Evolutionary conservation across 139 green algal genomes (phyloP), one percentile per base, ranked within the genome.

Genomic region (Coelastrella sp.): DNA sequence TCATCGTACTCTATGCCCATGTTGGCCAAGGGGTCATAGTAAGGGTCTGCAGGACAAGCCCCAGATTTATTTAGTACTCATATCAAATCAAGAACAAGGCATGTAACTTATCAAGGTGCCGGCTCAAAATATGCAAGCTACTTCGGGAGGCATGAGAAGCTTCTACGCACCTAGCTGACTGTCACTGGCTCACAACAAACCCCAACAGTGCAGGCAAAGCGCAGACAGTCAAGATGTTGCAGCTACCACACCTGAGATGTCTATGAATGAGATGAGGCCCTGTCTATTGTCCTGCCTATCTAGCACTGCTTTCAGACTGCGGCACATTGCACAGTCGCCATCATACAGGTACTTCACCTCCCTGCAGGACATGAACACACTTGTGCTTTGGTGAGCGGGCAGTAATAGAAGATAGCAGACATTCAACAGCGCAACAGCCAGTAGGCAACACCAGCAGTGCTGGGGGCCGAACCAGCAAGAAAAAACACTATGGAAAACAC

Each of bases 311-410:
- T 94, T 84, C 35, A 84, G 35, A 57, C 76, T 84, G 23, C 86
- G 86, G 86, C 92, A 95, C 82, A 95, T 93, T 67, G 84, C 76
- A 82, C 93, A 95, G 77, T 94, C 91, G 30, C 92, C 93, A 81
- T 96, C 93, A 78, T 91, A 96, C 72, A 96, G 78, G 85, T 96
- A 96, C 85, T 96, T 94, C 48, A 93, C 50, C 11, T 66, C 72
- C 92, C 92, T 91, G 32, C 48, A 67, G 45, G 11, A 37, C 27
- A 53, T 40, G 53, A 8, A 53, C 34, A 53, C 9, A n/a, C n/a
- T n/a, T n/a, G n/a, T n/a, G n/a, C 74, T 41, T 81, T 71, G 7
- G 79, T 40, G 8, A 69, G 7, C 8, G n/a, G n/a, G n/a, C n/a
- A n/a, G n/a, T n/a, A n/a, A n/a, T n/a, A n/a, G n/a, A n/a, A n/a